phyloP scores from a whole-genome alignment of 768 basidiomycete species.

The Pleurotus tuoliensis region DNA sequence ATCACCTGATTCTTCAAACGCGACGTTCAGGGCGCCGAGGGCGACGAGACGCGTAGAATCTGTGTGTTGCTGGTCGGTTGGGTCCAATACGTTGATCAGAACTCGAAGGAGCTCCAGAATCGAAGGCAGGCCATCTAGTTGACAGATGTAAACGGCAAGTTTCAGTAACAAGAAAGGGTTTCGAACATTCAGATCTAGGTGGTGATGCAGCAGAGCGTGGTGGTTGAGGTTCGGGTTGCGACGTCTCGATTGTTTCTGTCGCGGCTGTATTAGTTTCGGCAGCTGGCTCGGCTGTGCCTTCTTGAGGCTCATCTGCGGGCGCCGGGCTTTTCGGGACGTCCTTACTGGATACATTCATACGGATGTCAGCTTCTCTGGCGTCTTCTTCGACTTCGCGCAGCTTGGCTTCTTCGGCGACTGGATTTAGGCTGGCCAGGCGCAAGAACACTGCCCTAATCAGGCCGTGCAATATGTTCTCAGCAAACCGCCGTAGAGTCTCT shows the following conservation, averaged over 20 bases:
- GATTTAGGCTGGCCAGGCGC: constrained; percentile 64
- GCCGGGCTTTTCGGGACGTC: constrained; percentile 15
- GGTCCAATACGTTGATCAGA: constrained; percentile 92
- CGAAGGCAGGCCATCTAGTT: constrained; percentile 82
- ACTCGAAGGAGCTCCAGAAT: constrained; percentile 91
- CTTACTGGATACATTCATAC: constrained; percentile 51
- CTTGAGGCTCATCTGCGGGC: constrained; percentile 11
- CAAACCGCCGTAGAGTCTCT: constrained; percentile 86
- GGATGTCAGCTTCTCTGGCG: constrained; percentile 50
- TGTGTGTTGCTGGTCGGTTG: constrained; percentile 91
- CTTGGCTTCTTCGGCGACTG: constrained; percentile 65
- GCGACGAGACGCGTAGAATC: constrained; percentile 92
- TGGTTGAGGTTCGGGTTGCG: background rate
- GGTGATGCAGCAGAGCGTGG: constrained; percentile 19
- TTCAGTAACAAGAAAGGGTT: background rate
- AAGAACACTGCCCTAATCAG: constrained; percentile 82
- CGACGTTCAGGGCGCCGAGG: constrained; percentile 80
- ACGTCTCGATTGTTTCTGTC: constrained; percentile 6
- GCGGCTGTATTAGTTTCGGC: constrained; percentile 14
- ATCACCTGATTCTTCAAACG: constrained; percentile 80
- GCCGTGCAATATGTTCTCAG: constrained; percentile 85
- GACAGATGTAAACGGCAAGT: too few relatives aligned
- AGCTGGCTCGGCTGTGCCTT: constrained; percentile 9
- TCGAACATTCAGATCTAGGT: constrained; percentile 41
- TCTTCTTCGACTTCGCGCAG: constrained; percentile 49